Conservation (phyloP, 345 rosid genomes). For the Lumnitzera racemosa region DNA sequence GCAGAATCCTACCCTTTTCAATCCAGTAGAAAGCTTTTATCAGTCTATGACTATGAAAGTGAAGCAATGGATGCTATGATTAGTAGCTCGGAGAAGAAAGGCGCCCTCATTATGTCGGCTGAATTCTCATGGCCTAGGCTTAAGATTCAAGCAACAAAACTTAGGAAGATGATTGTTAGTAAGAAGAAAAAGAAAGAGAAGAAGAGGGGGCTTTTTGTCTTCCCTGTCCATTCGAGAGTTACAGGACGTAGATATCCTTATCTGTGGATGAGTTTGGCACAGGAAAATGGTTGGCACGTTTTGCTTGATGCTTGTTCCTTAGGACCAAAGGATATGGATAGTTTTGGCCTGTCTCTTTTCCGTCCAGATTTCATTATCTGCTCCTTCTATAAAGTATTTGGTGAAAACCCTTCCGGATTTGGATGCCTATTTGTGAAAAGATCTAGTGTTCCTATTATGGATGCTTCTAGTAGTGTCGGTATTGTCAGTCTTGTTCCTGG, state of each 20-base stretch:
- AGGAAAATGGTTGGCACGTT: conserved; percentile 88
- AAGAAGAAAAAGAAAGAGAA: conserved; percentile 48
- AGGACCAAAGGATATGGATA: conserved; percentile 94
- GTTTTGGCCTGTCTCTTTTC: conserved; percentile 80
- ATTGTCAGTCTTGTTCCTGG: conserved; percentile 64
- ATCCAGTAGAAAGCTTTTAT: conserved; percentile 48
- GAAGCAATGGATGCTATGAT: conserved; percentile 74
- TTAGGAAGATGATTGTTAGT: conserved; percentile 53
- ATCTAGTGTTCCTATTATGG: conserved; percentile 48
- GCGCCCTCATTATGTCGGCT: conserved; percentile 64
- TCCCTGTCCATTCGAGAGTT: conserved; percentile 82
- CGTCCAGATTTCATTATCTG: conserved; percentile 83
- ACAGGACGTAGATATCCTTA: conserved; percentile 88
- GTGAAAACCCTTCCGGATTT: conserved; percentile 90
- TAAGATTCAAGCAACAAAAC: conserved; percentile 54
- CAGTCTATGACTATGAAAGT: conserved; percentile 86
- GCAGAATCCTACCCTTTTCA: conserved; percentile 84
- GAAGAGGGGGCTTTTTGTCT: conserved; percentile 72
- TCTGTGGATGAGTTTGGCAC: conserved; percentile 81
- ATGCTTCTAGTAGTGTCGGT: conserved; percentile 46
- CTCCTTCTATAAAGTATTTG: conserved; percentile 87
- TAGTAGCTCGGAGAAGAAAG: conserved; percentile 57
- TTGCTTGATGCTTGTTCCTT: conserved; percentile 87
- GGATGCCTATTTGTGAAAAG: conserved; percentile 91
- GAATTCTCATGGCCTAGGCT: conserved; percentile 92